Evolutionary conservation across 306 rosid genomes (phyloP).

Genomic region (Phaseolus lunatus): DNA sequence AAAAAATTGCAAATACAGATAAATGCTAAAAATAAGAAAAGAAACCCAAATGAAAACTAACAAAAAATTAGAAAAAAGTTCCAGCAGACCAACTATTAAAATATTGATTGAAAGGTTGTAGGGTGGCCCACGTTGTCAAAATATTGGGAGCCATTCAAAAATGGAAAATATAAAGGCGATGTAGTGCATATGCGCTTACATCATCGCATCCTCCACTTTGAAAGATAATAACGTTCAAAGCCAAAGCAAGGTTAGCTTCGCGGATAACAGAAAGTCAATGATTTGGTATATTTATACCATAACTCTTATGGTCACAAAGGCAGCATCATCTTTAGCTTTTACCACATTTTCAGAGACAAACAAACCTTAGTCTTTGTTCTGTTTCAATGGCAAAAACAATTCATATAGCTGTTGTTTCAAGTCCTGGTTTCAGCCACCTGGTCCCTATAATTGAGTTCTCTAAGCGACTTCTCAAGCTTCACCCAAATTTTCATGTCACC

Average conservation of each 20-base stretch:
- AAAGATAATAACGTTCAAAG: not conserved
- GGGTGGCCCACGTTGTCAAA: too few relatives aligned
- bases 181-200: not conserved
- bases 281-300: not conserved
- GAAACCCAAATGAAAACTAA: too few relatives aligned
- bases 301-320: not conserved
- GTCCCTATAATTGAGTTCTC: slow-evolving; percentile 52
- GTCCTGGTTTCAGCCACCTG: slow-evolving; percentile 54
- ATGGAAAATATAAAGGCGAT: too few relatives aligned
- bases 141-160: too few relatives aligned
- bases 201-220: not conserved
- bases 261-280: not conserved
- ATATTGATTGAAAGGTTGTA: too few relatives aligned
- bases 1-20: too few relatives aligned
- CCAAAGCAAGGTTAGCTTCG: not conserved
- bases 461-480: slow-evolving; percentile 38
- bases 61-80: too few relatives aligned
- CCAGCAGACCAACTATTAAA: too few relatives aligned
- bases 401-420: slow-evolving; percentile 45
- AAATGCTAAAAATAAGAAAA: too few relatives aligned
- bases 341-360: not conserved
- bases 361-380: not conserved
- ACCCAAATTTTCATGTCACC: slow-evolving; percentile 47
- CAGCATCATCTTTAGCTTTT: not conserved
- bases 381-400: slow-evolving; percentile 37